phyloP scores from a whole-genome alignment of 345 rosid species.

The Populus pruinosa region DNA sequence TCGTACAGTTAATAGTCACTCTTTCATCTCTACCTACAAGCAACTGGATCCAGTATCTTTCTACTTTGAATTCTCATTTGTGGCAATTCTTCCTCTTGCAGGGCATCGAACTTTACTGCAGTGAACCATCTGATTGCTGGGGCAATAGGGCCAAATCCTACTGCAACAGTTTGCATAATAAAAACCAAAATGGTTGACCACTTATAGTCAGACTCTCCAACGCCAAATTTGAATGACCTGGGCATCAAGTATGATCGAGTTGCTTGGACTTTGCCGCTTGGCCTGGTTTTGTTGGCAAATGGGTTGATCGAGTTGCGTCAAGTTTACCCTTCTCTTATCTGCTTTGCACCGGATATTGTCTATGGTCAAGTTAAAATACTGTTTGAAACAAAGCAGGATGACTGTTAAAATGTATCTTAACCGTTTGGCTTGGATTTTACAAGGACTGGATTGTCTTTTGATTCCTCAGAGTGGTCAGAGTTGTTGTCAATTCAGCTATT shows the following conservation, averaged over 20 bases:
- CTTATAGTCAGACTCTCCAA: constrained; percentile 72
- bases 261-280: neutral
- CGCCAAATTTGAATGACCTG: constrained; percentile 49
- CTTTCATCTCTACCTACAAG: constrained; percentile 62
- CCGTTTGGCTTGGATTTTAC: too few relatives aligned
- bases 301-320: neutral
- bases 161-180: constrained; percentile 54
- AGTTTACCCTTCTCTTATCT: neutral
- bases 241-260: constrained; percentile 49
- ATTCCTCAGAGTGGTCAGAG: too few relatives aligned
- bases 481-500: neutral
- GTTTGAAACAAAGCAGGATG: too few relatives aligned
- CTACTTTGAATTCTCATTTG: constrained; percentile 43
- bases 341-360: neutral
- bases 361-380: neutral
- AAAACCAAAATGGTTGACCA: constrained; percentile 64
- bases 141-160: constrained; percentile 59
- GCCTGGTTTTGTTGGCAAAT: neutral
- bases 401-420: too few relatives aligned
- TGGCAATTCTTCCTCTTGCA: constrained; percentile 24
- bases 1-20: constrained; percentile 42
- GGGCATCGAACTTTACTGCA: constrained; percentile 68
- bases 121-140: constrained; percentile 71
- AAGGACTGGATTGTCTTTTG: too few relatives aligned
- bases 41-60: constrained; percentile 57